A percentile compares a stretch with the other conserved stretches of the same genome.
These are phyloP conservation scores for Carnegiea gigantea DNA, from an alignment of 179 eudicot genomes.

Conservation along the genomic window DNA sequence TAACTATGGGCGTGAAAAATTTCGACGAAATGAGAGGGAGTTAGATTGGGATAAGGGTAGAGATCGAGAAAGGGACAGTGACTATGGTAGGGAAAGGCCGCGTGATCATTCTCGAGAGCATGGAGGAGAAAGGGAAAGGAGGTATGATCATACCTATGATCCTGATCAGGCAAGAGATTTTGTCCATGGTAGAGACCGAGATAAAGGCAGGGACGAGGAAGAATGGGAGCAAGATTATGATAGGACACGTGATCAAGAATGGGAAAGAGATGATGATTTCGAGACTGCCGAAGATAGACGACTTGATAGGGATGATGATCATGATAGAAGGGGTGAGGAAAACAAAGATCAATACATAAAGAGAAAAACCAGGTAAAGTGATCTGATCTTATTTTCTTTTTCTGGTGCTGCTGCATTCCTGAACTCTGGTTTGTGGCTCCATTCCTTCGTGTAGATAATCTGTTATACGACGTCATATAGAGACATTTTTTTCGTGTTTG, in stretches of 20 bases:
- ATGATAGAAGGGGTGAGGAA: constrained; percentile 41
- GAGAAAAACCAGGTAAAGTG: constrained; percentile 53
- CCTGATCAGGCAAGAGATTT: constrained; percentile 46
- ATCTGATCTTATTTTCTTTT: not conserved
- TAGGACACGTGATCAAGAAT: constrained; percentile 45
- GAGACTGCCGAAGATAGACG: constrained; percentile 45
- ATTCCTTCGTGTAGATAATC: not conserved
- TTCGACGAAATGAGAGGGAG: constrained; percentile 50
- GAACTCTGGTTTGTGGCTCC: not conserved
- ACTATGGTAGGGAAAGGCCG: constrained; percentile 41
- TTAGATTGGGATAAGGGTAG: constrained; percentile 50
- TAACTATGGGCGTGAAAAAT: constrained; percentile 53
- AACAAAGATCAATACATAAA: constrained; percentile 42
- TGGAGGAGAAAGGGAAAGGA: constrained; percentile 42
- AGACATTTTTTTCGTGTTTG: not conserved
- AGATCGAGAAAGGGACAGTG: constrained; percentile 50
- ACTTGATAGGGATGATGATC: constrained; percentile 40
- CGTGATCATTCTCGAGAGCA: constrained; percentile 50
- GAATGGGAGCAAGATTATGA: constrained; percentile 41
- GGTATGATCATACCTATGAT: constrained; percentile 39
- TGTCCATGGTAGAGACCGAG: constrained; percentile 46
- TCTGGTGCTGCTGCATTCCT: not conserved
- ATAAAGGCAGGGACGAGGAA: constrained; percentile 37
- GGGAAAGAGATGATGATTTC: constrained; percentile 41
- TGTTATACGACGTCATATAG: not conserved